These are phyloP conservation scores for Neofusicoccum laricinum DNA, from an alignment of 2,329 filamentous ascomycete species.

Conservation along the genomic window DNA sequence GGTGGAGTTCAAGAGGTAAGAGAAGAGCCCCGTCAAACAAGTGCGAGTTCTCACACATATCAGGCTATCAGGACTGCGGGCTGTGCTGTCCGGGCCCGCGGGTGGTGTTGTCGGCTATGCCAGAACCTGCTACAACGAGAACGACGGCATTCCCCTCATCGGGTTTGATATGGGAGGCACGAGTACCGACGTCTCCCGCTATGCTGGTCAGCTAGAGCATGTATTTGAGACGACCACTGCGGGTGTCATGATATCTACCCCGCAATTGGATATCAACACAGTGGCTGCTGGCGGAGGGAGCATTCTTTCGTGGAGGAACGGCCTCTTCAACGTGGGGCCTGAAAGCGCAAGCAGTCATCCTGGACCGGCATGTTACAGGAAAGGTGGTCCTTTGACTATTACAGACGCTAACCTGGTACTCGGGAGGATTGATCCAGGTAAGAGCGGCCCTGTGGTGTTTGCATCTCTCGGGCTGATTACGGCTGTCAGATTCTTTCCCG, in stretches of 20 bases:
- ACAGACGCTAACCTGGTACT: slow-evolving; percentile 35
- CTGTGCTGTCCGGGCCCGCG: slow-evolving; percentile 33
- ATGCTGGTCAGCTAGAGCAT: slow-evolving; percentile 30
- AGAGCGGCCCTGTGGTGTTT: slow-evolving; percentile 19
- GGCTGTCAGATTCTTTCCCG: no score
- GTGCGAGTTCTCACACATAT: slow-evolving; percentile 13
- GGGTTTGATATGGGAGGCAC: slow-evolving; percentile 33
- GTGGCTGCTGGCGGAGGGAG: slow-evolving; percentile 64
- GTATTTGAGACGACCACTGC: slow-evolving; percentile 32
- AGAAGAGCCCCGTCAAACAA: no score
- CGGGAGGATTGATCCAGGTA: slow-evolving; percentile 33
- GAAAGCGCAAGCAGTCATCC: slow-evolving; percentile 43
- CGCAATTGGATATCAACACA: slow-evolving; percentile 32
- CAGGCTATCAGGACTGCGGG: slow-evolving; percentile 30
- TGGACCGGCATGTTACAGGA: slow-evolving; percentile 33
- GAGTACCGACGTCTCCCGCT: slow-evolving; percentile 31
- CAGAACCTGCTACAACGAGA: slow-evolving; percentile 28
- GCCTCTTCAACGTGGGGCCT: slow-evolving; percentile 84
- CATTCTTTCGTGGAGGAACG: slow-evolving; percentile 81
- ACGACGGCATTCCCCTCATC: slow-evolving; percentile 25
- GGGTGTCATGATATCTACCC: slow-evolving; percentile 27
- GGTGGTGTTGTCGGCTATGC: slow-evolving; percentile 35
- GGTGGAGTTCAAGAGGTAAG: slow-evolving; percentile 2
- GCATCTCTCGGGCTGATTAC: no score
- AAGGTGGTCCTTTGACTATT: slow-evolving; percentile 34